Conservation (phyloP, 306 rosid genomes). For the Leucaena leucocephala region DNA sequence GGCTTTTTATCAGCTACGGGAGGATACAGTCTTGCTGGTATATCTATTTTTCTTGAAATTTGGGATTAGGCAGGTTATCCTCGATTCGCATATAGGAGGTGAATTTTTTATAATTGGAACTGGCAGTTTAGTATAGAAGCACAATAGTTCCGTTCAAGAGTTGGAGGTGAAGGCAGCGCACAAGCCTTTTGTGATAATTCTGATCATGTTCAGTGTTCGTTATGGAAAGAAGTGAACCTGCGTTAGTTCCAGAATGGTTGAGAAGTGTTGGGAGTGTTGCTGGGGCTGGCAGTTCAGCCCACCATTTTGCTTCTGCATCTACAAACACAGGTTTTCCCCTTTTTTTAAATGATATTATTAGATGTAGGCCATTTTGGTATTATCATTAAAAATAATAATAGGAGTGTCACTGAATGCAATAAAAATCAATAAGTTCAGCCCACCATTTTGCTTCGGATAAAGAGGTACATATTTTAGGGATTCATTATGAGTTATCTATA, state of each 20-base stretch:
- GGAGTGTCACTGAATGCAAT: too few species aligned
- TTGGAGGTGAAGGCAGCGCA: constrained; percentile 59
- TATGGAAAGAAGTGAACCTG: constrained; percentile 98
- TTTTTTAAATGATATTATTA: not conserved
- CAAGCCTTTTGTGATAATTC: constrained; percentile 43
- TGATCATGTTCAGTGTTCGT: constrained; percentile 90
- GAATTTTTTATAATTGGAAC: constrained; percentile 21
- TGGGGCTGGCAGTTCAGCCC: constrained; percentile 89
- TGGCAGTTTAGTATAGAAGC: constrained; percentile 14
- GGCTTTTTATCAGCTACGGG: not conserved
- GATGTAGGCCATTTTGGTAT: too few species aligned
- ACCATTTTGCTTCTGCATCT: constrained; percentile 73
- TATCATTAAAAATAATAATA: too few species aligned
- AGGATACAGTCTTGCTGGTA: constrained; percentile 3
- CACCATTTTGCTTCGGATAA: not conserved
- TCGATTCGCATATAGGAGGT: constrained; percentile 16
- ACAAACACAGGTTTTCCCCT: constrained; percentile 63
- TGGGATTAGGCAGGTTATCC: constrained; percentile 10
- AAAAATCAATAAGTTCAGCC: too few species aligned
- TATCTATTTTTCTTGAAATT: constrained; percentile 22
- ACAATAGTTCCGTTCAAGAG: constrained; percentile 36
- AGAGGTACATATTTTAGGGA: not conserved
- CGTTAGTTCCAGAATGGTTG: constrained; percentile 99
- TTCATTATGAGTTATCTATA: constrained; percentile 17
- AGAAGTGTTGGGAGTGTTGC: constrained; percentile 85